Conservation (phyloP, 768 basidiomycete genomes). For the Trametes gibbosa region DNA sequence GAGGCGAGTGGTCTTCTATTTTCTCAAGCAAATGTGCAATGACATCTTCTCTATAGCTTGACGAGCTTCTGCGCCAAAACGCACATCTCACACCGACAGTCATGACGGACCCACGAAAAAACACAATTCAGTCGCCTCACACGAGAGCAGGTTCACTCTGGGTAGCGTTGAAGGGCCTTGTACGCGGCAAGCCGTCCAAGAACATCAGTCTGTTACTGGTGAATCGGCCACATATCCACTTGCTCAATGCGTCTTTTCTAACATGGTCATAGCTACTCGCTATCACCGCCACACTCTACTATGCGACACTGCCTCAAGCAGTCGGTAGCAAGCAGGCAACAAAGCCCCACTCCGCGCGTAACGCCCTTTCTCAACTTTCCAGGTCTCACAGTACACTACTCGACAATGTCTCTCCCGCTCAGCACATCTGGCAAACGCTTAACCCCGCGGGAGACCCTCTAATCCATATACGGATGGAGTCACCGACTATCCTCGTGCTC, state of each 20-base stretch:
- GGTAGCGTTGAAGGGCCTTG: conserved; percentile 41
- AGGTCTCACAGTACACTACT: conserved; percentile 13
- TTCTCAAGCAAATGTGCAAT: conserved; percentile 2
- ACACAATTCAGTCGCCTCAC: conserved; percentile 24
- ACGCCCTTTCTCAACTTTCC: conserved; percentile 24
- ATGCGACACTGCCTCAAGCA: conserved; percentile 56
- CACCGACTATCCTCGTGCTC: conserved; percentile 75
- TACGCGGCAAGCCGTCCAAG: conserved; percentile 67
- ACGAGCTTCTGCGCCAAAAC: conserved; percentile 81
- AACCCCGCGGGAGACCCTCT: conserved; percentile 66
- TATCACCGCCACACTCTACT: conserved; percentile 72
- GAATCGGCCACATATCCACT: conserved; percentile 21
- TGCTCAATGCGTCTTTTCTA: not conserved
- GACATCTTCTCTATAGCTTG: conserved; percentile 48
- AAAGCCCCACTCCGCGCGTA: conserved; percentile 25
- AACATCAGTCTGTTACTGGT: conserved; percentile 82
- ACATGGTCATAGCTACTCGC: conserved; percentile 61
- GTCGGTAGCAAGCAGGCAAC: conserved; percentile 19
- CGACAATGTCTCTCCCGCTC: conserved; percentile 45
- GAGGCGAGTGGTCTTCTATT: conserved; percentile 49
- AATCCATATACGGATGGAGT: conserved; percentile 77
- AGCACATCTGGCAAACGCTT: conserved; percentile 72
- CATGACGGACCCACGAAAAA: conserved; percentile 24
- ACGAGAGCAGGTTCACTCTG: conserved; percentile 46
- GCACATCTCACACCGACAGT: conserved; percentile 49